Base-by-base conservation (phyloP, 768 basidiomycete genomes). In the Trametes cubensis region DNA sequence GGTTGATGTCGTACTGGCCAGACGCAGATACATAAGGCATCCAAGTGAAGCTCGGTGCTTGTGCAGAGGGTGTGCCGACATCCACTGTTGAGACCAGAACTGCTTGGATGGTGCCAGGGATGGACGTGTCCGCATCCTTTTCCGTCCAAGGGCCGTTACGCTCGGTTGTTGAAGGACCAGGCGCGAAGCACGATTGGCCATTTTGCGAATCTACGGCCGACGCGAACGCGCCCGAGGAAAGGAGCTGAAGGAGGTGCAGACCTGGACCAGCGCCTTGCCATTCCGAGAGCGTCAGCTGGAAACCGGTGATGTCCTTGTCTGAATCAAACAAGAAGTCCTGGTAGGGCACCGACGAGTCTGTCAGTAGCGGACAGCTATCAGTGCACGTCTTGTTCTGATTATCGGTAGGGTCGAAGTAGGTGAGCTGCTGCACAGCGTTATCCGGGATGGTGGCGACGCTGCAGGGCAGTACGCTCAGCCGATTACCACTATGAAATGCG, bases 401-500 rank as follows among this genome's bases (percentile, higher is more conserved):
- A 13, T 88, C 90, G 0, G 78, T 73, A 0, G 92, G 88, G 72
- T 98, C 90, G 34, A 89, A 72, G 71, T 89, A 98, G 30, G 83
- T 82, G 63, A 99, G 78, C 4, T 83, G 81, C 72, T 88, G 88
- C 14, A 93, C 84, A 6, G 80, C 81, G 74, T 97, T 95, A 74
- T 96, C 91, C 0, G 97, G 97, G 62, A 98, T 87, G 38, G 95
- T 87, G 1, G 89, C 88, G 44, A 95, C 78, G 69, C 95, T 96
- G 59, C 23, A 41, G 50, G 95, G 59, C 23, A 41, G 50, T 45
- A 70, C 20, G 42, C 67, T n/a, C 26, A 56, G 30, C 55, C 34
- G 62, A 52, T 30, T 42, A 52, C 28, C 39, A 42, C 42, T 26
- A 53, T 30, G 47, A 58, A 39, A 34, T 38, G 38, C 49, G 42